These are phyloP conservation scores for Acephala macrosclerotiorum DNA, from an alignment of 2,329 filamentous ascomycete species.

Conservation along the genomic window DNA sequence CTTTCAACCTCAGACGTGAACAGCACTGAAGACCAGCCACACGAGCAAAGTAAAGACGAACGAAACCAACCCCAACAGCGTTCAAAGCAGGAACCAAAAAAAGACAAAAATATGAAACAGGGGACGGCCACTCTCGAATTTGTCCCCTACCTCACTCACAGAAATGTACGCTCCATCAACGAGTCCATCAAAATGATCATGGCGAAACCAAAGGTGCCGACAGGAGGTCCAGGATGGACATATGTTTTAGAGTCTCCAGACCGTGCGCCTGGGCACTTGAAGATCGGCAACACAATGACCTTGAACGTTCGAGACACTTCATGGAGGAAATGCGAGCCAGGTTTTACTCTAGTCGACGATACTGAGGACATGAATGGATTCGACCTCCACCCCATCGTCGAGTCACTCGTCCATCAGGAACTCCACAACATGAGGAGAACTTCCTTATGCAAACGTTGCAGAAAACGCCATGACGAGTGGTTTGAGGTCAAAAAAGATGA, in stretches of 20 bases:
- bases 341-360: conserved; percentile 10
- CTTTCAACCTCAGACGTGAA: too few species aligned
- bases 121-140: background rate
- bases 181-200: background rate
- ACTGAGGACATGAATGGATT: conserved; percentile 21
- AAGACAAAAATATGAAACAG: background rate
- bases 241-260: conserved; percentile 21
- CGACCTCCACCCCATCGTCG: conserved; percentile 23
- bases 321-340: conserved; percentile 23
- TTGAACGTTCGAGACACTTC: conserved; percentile 15
- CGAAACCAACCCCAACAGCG: too few species aligned
- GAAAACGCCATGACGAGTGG: conserved; percentile 28
- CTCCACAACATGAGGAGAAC: conserved; percentile 25
- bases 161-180: background rate
- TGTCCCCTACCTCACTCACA: background rate
- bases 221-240: conserved; percentile 11
- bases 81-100: background rate
- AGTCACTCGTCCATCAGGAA: conserved; percentile 24
- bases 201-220: background rate
- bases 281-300: conserved; percentile 23
- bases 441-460: conserved; percentile 14
- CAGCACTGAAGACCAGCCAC: too few species aligned
- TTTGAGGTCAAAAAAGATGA: conserved; percentile 21
- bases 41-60: too few species aligned
- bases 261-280: conserved; percentile 17